Percentiles rank a stretch among this genome's conserved stretches.
phyloP scores from a whole-genome alignment of 2,329 filamentous ascomycete species.

The Monilinia vaccinii-corymbosi region DNA sequence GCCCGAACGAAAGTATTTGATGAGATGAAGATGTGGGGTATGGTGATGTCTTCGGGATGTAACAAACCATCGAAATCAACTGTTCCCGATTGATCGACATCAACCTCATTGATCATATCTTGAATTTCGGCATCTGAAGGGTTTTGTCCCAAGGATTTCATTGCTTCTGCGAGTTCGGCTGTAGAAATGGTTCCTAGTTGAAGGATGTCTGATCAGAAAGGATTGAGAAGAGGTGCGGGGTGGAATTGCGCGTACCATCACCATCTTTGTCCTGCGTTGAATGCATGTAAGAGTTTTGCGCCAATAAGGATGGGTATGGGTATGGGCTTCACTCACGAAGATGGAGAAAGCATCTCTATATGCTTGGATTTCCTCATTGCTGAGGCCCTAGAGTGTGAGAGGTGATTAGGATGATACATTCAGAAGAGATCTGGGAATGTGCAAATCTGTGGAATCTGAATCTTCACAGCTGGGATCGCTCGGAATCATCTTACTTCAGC shows the following conservation, averaged over 20 bases:
- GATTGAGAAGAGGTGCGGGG: slow-evolving; percentile 4
- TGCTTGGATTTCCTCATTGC: slow-evolving; percentile 8
- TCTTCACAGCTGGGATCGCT: too few species aligned
- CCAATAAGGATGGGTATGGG: too few species aligned
- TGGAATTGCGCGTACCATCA: slow-evolving; percentile 8
- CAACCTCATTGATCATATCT: slow-evolving; percentile 12
- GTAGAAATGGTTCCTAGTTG: slow-evolving; percentile 6
- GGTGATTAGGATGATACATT: not conserved
- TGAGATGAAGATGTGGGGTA: not conserved
- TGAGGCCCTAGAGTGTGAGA: not conserved
- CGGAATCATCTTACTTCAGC: not conserved
- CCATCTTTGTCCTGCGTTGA: slow-evolving; percentile 6
- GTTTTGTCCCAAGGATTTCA: slow-evolving; percentile 10
- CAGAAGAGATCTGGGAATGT: not conserved
- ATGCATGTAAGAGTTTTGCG: not conserved
- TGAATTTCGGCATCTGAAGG: slow-evolving; percentile 10
- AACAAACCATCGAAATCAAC: slow-evolving; percentile 11
- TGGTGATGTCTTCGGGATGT: not conserved
- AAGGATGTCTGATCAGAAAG: not conserved
- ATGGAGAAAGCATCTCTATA: slow-evolving; percentile 11
- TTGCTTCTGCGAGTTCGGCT: slow-evolving; percentile 6
- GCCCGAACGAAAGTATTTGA: not conserved
- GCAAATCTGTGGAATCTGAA: not conserved
- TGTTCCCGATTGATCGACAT: slow-evolving; percentile 11
- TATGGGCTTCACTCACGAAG: not conserved